Evolutionary conservation across 441 rosid genomes (phyloP), one percentile per base, ranked within the genome.

Genomic region (Breynia disticha): DNA sequence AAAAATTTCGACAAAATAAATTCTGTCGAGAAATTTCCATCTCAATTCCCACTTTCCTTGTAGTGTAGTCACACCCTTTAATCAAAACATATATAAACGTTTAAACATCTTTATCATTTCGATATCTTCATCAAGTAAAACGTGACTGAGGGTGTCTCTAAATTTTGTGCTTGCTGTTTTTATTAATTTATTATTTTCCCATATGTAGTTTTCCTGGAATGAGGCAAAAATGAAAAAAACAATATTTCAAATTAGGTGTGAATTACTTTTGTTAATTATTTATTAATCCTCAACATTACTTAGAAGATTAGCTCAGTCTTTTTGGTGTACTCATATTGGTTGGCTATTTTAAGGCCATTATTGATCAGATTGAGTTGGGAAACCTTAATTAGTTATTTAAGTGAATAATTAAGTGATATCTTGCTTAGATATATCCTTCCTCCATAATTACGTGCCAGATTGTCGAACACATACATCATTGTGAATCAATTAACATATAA

Each of bases 361-460:
- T 46, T 57, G 70, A 63, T 63, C 55, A 66, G 43, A 57, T 71
- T 45, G 70, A 67, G 67, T 61, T 69, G 76, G 62, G 71, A 48
- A 16, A 35, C 59, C 52, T 14, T 39, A 39, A 39, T 24, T 24
- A 24, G 32, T 24, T 24, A 24, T 2, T 24, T 24, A 2, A 38
- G 15, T 19, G 48, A 61, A 57, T 61, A 66, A 57, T 57, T 38
- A 58, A 63, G 19, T 7, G 41, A 52, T 52, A 50, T 32, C 19
- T 53, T 61, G 13, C 57, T 11, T 55, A 55, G n/a, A n/a, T n/a
- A 64, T 64, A 75, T 75, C 68, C 64, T 64, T 24, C 12, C 52
- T 66, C 66, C 57, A 68, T 64, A 67, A 62, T 70, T 67, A 70
- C 77, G 73, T 72, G 81, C 71, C 76, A 70, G 69, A 63, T 67